Conservation (phyloP, 257 asterid genomes). For the Leonotis leonurus region DNA sequence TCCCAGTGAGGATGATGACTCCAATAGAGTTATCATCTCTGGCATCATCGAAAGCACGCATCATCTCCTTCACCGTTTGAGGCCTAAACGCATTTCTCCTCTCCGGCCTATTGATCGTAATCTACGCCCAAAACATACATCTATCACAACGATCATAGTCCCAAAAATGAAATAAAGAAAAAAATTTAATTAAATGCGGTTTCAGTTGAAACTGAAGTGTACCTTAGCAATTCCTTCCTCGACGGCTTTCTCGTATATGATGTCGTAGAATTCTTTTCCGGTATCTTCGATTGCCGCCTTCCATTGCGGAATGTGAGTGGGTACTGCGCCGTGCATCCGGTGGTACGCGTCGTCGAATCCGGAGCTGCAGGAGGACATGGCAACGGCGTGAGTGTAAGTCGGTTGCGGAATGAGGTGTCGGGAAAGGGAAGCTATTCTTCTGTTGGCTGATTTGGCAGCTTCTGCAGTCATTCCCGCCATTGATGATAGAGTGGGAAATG, state of each 20-base stretch:
- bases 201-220: not conserved
- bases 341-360: slow-evolving; percentile 59
- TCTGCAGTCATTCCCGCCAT: slow-evolving; percentile 40
- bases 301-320: slow-evolving; percentile 62
- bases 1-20: slow-evolving; percentile 83
- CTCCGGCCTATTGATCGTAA: slow-evolving; percentile 90
- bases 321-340: slow-evolving; percentile 69
- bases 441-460: slow-evolving; percentile 30
- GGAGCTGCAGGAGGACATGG: slow-evolving; percentile 46
- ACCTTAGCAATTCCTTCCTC: slow-evolving; percentile 98
- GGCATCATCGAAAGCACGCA: slow-evolving; percentile 84
- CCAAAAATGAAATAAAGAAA: not conserved
- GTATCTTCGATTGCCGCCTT: slow-evolving; percentile 53
- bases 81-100: slow-evolving; percentile 92
- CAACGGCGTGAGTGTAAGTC: slow-evolving; percentile 6
- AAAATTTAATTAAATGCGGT: not conserved
- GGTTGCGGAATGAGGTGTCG: slow-evolving; percentile 48
- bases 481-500: not conserved
- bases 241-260: slow-evolving; percentile 73
- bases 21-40: slow-evolving; percentile 78
- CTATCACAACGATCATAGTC: not conserved
- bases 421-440: slow-evolving; percentile 56
- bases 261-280: slow-evolving; percentile 68
- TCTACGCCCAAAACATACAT: slow-evolving; percentile 25
- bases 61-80: slow-evolving; percentile 85